Conservation (phyloP, 495 filamentous ascomycete genomes). For the Penicillium fimorum region DNA sequence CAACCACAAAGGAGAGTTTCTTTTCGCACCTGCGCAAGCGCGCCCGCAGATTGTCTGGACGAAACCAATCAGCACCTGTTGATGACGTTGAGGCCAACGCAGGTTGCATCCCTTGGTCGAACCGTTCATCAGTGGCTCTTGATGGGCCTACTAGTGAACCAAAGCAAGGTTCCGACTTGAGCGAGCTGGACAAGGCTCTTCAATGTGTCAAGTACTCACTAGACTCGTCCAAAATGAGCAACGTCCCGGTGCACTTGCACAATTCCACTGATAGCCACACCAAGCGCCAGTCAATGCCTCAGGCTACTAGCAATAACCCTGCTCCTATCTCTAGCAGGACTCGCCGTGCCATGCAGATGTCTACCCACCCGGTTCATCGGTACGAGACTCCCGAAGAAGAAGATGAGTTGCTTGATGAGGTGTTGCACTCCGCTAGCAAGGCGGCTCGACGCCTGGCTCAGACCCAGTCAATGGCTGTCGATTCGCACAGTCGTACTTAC, state of each 20-base stretch:
- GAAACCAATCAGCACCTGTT: constrained; percentile 70
- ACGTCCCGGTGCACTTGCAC: constrained; percentile 48
- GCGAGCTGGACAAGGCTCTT: constrained; percentile 78
- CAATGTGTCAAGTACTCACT: constrained; percentile 65
- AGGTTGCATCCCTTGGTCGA: constrained; percentile 84
- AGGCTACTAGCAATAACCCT: constrained; percentile 51
- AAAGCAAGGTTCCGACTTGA: constrained; percentile 49
- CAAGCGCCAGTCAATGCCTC: constrained; percentile 74
- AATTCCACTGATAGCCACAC: constrained; percentile 52
- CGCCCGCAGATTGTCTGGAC: constrained; percentile 87
- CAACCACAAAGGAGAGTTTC: constrained; percentile 79
- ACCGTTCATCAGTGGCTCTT: constrained; percentile 79
- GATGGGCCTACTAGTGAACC: constrained; percentile 58
- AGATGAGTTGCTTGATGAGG: constrained; percentile 92
- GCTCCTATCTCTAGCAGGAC: constrained; percentile 81
- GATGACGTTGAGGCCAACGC: constrained; percentile 92
- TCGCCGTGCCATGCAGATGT: constrained; percentile 72
- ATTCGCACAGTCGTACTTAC: constrained; percentile 39
- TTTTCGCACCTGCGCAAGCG: constrained; percentile 96
- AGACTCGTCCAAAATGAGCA: constrained; percentile 50
- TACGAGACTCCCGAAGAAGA: constrained; percentile 97
- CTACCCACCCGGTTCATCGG: constrained; percentile 67
- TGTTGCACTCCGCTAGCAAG: constrained; percentile 56
- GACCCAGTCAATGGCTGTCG: constrained; percentile 39
- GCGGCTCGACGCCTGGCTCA: constrained; percentile 55